Evolutionary conservation across 164 flowering plant species (phyloP).

Genomic region (Amborella trichopoda): DNA sequence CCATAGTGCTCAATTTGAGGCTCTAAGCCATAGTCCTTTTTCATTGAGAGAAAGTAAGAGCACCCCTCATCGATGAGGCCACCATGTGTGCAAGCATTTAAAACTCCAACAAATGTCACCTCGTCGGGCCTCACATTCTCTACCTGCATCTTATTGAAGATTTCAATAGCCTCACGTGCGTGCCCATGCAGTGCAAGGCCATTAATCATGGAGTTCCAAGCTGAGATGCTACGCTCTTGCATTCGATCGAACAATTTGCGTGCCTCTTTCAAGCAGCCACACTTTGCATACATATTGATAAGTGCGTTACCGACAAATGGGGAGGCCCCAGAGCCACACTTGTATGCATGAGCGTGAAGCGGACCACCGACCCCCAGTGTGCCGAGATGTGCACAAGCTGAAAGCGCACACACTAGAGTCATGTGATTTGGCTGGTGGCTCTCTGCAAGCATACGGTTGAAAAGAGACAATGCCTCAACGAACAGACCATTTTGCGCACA

Average conservation of each 20-base stretch:
- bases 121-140: constrained; percentile 37
- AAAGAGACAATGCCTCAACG: constrained; percentile 18
- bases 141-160: constrained; percentile 29
- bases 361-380: constrained; percentile 23
- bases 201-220: constrained; percentile 28
- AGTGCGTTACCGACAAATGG: constrained; percentile 29
- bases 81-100: constrained; percentile 43
- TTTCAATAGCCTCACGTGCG: constrained; percentile 22
- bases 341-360: constrained; percentile 4
- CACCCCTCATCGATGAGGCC: constrained; percentile 36
- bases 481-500: constrained; percentile 25
- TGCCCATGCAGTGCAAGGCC: constrained; percentile 26
- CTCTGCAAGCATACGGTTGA: constrained; percentile 20
- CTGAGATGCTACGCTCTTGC: constrained; percentile 25
- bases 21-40: constrained; percentile 26
- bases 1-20: constrained; percentile 45
- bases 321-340: constrained; percentile 18
- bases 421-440: constrained; percentile 21
- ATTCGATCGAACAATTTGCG: constrained; percentile 21
- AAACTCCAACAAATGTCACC: constrained; percentile 28
- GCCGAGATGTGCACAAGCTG: constrained; percentile 34
- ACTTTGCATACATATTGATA: constrained; percentile 26
- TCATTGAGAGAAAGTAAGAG: constrained; percentile 29
- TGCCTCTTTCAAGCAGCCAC: constrained; percentile 18
- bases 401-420: constrained; percentile 23